Evolutionary conservation across 805 yeast genomes (phyloP).

Genomic region (Pichia membranifaciens): DNA sequence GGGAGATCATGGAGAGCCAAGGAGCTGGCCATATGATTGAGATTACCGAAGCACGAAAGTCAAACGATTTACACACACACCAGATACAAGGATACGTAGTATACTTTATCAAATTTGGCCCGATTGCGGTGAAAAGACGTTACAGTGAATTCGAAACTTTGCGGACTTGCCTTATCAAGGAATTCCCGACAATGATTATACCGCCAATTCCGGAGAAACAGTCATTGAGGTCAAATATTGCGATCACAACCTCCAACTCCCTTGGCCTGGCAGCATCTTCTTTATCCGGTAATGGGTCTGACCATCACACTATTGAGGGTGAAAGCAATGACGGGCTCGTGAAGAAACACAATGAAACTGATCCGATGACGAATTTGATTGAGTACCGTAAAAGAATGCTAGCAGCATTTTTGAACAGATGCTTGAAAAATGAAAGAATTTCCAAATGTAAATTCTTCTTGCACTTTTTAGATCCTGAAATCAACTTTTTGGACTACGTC

Average conservation of each 20-base stretch:
- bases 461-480: constrained; percentile 79
- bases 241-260: constrained; percentile 27
- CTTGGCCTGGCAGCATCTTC: constrained; percentile 18
- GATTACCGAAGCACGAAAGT: constrained; percentile 80
- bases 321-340: neutral
- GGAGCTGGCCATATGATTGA: constrained; percentile 16
- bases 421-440: constrained; percentile 53
- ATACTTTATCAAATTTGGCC: constrained; percentile 67
- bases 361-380: constrained; percentile 18
- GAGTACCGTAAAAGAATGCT: constrained; percentile 73
- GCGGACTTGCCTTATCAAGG: constrained; percentile 59
- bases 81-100: constrained; percentile 52
- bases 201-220: constrained; percentile 95
- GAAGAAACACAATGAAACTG: neutral
- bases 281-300: neutral
- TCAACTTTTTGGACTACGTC: constrained; percentile 75
- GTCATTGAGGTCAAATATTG: constrained; percentile 38
- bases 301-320: neutral
- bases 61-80: constrained; percentile 61
- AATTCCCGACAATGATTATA: constrained; percentile 74
- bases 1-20: constrained; percentile 18
- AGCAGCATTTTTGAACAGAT: constrained; percentile 70
- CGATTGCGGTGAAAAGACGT: constrained; percentile 65
- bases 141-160: constrained; percentile 90
- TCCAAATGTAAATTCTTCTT: constrained; percentile 57